These are phyloP conservation scores for Colletotrichum camelliae DNA, from an alignment of 2,329 filamentous ascomycete genomes.

Conservation along the genomic window DNA sequence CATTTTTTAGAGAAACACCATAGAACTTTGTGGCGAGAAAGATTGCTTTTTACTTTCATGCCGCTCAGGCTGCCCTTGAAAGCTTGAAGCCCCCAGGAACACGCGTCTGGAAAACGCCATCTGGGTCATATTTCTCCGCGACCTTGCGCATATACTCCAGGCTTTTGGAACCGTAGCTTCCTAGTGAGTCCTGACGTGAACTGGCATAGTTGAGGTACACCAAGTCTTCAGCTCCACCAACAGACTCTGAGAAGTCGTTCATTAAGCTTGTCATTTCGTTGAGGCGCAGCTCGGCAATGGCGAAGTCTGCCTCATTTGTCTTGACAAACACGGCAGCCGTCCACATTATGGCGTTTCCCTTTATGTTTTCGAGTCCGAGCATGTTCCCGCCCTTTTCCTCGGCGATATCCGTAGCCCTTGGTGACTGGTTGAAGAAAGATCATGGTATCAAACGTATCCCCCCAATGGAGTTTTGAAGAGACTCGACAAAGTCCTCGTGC, in stretches of 20 bases:
- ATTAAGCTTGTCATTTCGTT: slow-evolving; percentile 20
- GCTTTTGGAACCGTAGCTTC: slow-evolving; percentile 31
- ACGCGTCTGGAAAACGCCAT: slow-evolving; percentile 32
- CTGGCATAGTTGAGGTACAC: slow-evolving; percentile 38
- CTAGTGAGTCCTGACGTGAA: slow-evolving; percentile 30
- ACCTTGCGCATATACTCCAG: slow-evolving; percentile 29
- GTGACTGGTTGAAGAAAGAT: slow-evolving; percentile 43
- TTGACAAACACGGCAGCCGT: background rate
- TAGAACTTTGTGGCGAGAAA: background rate
- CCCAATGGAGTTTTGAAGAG: slow-evolving; percentile 18
- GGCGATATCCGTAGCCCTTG: slow-evolving; percentile 32
- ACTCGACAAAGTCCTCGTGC: slow-evolving; percentile 24
- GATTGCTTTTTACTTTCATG: rapidly evolving
- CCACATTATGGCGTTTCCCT: background rate
- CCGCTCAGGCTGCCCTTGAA: background rate
- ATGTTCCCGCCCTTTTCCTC: slow-evolving; percentile 44
- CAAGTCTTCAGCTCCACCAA: slow-evolving; percentile 28
- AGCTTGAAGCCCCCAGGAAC: slow-evolving; percentile 37
- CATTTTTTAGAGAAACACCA: too few species aligned
- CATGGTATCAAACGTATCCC: slow-evolving; percentile 21
- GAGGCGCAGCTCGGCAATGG: slow-evolving; percentile 22
- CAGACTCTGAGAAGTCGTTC: slow-evolving; percentile 25
- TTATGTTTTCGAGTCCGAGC: slow-evolving; percentile 36
- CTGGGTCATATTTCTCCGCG: slow-evolving; percentile 32
- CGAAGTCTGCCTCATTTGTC: background rate